A percentile compares a stretch with the other conserved stretches of the same genome.
These are phyloP conservation scores for Zoysia japonica DNA, from an alignment of 176 grass and related monocot species.

Conservation along the genomic window DNA sequence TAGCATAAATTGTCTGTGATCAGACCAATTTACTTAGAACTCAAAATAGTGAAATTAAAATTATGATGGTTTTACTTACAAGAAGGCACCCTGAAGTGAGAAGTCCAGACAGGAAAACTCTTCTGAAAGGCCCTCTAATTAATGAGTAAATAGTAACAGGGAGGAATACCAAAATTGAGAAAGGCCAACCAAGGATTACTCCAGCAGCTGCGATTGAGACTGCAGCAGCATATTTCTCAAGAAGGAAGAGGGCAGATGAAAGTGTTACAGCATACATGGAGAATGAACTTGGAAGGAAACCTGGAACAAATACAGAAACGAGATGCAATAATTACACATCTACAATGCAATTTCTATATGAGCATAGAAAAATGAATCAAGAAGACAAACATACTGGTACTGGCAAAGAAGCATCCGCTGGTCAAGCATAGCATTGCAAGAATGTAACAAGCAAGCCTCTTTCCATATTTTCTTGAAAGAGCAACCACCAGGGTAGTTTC, in stretches of 20 bases:
- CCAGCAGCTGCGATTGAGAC: conserved; percentile 80
- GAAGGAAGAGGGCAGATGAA: conserved; percentile 87
- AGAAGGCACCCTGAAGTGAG: conserved; percentile 72
- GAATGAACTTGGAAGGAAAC: conserved; percentile 98
- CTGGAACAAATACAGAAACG: conserved; percentile 42
- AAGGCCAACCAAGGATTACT: conserved; percentile 98
- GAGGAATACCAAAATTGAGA: conserved; percentile 90
- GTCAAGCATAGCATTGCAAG: conserved; percentile 95
- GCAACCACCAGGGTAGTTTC: conserved; percentile 86
- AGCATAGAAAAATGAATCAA: conserved; percentile 31
- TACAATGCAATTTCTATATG: conserved; percentile 23
- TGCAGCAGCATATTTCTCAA: conserved; percentile 74
- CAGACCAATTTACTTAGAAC: conserved; percentile 1
- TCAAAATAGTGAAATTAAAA: conserved; percentile 24
- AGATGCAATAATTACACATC: conserved; percentile 25
- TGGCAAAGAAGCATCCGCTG: conserved; percentile 98
- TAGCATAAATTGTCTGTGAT: conserved; percentile 42
- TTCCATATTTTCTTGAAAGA: conserved; percentile 93
- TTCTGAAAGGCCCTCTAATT: conserved; percentile 68
- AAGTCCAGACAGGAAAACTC: conserved; percentile 81
- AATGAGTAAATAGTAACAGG: conserved; percentile 79
- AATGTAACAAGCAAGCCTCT: conserved; percentile 84
- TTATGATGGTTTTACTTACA: conserved; percentile 55
- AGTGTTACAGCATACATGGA: conserved; percentile 99
- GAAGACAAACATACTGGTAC: conserved; percentile 73